Evolutionary conservation across 495 filamentous ascomycete species (phyloP).

Genomic region (Wilcoxina mikolae): DNA sequence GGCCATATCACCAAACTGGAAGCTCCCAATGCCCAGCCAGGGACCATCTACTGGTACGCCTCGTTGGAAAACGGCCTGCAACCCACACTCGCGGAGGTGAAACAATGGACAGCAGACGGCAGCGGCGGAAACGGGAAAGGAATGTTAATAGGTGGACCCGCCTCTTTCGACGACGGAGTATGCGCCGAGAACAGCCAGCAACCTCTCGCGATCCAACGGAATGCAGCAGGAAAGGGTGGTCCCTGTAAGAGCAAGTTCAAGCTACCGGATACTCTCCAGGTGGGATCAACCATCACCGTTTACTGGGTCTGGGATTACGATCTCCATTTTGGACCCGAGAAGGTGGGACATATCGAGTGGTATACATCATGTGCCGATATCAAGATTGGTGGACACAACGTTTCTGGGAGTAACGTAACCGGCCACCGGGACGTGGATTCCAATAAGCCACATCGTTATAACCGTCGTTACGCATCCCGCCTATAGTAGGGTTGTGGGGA

Average conservation of each 20-base stretch:
- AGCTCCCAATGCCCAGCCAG: conserved; percentile 2
- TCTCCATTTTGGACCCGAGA: conserved; percentile 12
- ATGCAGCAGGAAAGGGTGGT: conserved; percentile 7
- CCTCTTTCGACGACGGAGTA: conserved; percentile 20
- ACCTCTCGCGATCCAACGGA: conserved; percentile 1
- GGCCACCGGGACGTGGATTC: neutral
- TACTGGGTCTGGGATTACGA: conserved; percentile 27
- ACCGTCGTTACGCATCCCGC: neutral
- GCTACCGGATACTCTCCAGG: conserved; percentile 14
- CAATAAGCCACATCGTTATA: neutral
- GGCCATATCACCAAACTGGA: conserved; percentile 20
- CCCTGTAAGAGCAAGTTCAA: conserved; percentile 19
- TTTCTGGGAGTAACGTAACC: neutral
- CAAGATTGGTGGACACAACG: conserved; percentile 10
- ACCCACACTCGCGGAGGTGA: conserved; percentile 13
- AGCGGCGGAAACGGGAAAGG: conserved; percentile 14
- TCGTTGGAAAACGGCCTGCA: conserved; percentile 8
- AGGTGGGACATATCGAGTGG: conserved; percentile 13
- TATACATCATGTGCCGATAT: conserved; percentile 27
- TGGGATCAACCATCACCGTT: conserved; percentile 15
- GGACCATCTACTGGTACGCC: conserved; percentile 23
- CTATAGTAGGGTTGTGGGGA: neutral
- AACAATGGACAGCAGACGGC: conserved; percentile 13
- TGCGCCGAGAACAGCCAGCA: conserved; percentile 15
- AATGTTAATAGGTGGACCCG: conserved; percentile 6